Evolutionary conservation across 768 basidiomycete species (phyloP).

Genomic region (Termitomyces sp.): DNA sequence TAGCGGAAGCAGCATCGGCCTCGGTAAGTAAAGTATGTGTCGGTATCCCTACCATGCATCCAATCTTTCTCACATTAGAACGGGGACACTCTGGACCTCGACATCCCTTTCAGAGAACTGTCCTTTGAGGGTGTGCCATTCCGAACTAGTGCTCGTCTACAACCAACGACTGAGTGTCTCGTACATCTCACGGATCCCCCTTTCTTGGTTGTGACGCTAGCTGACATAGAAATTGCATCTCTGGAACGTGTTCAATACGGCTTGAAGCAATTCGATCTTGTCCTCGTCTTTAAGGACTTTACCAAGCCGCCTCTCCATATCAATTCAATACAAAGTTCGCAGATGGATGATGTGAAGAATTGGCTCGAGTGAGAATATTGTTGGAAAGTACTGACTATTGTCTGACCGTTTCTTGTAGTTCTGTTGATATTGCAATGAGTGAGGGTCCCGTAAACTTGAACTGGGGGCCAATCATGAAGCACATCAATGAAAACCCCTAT

Average conservation of each 20-base stretch:
- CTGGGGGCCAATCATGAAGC: conserved; percentile 99
- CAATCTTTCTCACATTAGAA: conserved; percentile 24
- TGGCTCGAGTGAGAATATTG: conserved; percentile 82
- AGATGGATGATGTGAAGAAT: conserved; percentile 96
- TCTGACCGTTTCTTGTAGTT: conserved; percentile 40
- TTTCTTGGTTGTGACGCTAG: conserved; percentile 90
- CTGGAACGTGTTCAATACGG: conserved; percentile 96
- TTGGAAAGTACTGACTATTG: not conserved
- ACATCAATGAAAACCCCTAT: conserved; percentile 91
- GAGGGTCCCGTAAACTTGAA: conserved; percentile 97
- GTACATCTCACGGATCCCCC: conserved; percentile 94
- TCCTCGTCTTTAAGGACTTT: conserved; percentile 97
- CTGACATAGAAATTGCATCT: conserved; percentile 95
- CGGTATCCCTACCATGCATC: not conserved
- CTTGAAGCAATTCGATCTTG: conserved; percentile 94
- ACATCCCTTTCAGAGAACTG: conserved; percentile 95
- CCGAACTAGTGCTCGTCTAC: conserved; percentile 89
- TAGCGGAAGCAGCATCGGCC: conserved; percentile 75
- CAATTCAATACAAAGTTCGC: conserved; percentile 87
- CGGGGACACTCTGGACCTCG: conserved; percentile 85
- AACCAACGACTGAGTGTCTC: conserved; percentile 95
- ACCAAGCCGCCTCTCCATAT: conserved; percentile 89
- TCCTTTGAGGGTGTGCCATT: conserved; percentile 97
- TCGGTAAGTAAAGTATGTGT: conserved; percentile 45
- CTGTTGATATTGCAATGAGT: conserved; percentile 92